These are phyloP conservation scores for Oryza glumipatula DNA, from an alignment of 176 grass and related monocot species.

Conservation along the genomic window DNA sequence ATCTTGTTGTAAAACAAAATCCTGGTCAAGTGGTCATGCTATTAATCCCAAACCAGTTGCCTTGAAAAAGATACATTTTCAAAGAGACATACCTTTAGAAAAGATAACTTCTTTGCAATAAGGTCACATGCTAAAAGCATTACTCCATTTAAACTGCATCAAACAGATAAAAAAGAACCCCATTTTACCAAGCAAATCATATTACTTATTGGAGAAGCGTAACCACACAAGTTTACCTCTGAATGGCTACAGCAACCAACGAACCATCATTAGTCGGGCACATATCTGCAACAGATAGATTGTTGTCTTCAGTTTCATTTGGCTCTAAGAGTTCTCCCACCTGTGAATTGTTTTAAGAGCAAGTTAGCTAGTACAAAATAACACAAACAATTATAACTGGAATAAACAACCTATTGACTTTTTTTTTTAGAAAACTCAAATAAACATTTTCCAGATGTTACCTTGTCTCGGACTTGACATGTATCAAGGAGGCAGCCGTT, in stretches of 20 bases:
- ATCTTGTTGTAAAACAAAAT: conserved; percentile 30
- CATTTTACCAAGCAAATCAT: conserved; percentile 22
- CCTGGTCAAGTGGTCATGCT: not conserved
- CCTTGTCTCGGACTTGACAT: conserved; percentile 69
- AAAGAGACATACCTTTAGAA: conserved; percentile 62
- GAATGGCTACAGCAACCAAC: conserved; percentile 76
- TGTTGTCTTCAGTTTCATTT: conserved; percentile 59
- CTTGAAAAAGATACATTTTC: conserved; percentile 2
- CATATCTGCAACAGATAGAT: conserved; percentile 66
- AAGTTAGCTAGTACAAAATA: conserved; percentile 24
- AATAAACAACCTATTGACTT: not conserved
- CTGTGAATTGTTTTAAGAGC: conserved; percentile 39
- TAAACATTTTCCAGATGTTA: conserved; percentile 41
- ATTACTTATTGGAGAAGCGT: conserved; percentile 29
- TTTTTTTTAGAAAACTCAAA: conserved; percentile 6
- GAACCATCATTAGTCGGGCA: conserved; percentile 62
- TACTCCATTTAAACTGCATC: conserved; percentile 77
- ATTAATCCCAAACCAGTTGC: conserved; percentile 1
- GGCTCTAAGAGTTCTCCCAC: conserved; percentile 49
- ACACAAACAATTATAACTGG: not conserved
- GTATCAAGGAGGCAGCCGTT: conserved; percentile 81
- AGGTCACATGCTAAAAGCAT: conserved; percentile 77
- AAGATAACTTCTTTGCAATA: conserved; percentile 58
- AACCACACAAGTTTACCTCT: conserved; percentile 56
- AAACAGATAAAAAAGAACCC: conserved; percentile 17